These are phyloP conservation scores for Rhynchosporium agropyri DNA, from an alignment of 2,329 filamentous ascomycete species.

Conservation along the genomic window DNA sequence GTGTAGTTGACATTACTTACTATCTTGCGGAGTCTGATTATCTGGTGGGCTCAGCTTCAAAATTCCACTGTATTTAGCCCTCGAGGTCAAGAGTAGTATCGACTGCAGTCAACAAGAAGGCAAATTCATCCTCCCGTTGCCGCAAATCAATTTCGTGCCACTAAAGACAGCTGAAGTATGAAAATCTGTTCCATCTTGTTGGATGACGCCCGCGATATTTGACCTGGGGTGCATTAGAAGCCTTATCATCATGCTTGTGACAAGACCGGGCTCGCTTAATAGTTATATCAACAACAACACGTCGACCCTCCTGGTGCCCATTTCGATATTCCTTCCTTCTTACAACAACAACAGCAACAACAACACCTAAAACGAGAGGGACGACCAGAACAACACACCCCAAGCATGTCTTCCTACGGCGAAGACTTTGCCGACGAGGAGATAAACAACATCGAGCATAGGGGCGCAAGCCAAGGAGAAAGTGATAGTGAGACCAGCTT, in stretches of 20 bases:
- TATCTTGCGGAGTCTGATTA: no score
- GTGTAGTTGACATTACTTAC: no score
- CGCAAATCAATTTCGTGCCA: no score
- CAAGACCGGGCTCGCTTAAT: neutral
- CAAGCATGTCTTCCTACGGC: constrained; percentile 8
- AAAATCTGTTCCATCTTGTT: no score
- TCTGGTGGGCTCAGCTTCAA: no score
- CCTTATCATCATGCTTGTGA: neutral
- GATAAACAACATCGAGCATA: neutral
- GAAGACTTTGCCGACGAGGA: constrained; percentile 10
- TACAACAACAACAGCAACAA: neutral
- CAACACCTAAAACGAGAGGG: neutral
- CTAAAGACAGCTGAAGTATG: no score
- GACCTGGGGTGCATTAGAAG: neutral
- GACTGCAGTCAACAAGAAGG: neutral
- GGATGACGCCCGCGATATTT: no score
- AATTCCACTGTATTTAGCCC: no score
- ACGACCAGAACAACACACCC: neutral
- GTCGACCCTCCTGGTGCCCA: neutral
- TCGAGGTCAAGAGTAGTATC: neutral
- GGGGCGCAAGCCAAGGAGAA: constrained; percentile 6
- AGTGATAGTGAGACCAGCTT: neutral
- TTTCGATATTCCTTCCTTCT: neutral
- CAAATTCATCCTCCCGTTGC: neutral
- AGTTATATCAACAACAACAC: neutral